phyloP scores from a whole-genome alignment of 2,329 filamentous ascomycete species.

The Huntiella abstrusa region DNA sequence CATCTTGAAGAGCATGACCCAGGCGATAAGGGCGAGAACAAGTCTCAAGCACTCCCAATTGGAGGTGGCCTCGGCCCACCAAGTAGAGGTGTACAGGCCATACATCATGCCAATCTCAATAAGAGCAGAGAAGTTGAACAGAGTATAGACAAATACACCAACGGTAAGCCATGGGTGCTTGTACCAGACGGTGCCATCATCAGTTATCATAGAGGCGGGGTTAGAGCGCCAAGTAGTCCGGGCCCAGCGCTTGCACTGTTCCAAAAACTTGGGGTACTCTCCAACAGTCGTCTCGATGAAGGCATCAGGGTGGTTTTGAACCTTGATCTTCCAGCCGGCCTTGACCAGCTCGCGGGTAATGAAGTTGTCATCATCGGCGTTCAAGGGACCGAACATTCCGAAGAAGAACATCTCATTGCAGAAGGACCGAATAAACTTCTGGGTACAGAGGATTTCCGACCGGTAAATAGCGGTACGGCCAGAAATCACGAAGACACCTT shows the following conservation, averaged over 20 bases:
- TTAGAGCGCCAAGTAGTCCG: conserved; percentile 41
- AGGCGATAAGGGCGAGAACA: conserved; percentile 17
- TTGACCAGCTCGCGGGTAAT: conserved; percentile 34
- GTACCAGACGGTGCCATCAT: conserved; percentile 5
- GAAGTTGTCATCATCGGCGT: conserved; percentile 43
- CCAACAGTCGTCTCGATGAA: conserved; percentile 35
- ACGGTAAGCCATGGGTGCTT: conserved; percentile 33
- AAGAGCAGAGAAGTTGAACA: conserved; percentile 37
- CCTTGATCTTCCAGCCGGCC: conserved; percentile 31
- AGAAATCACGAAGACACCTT: conserved; percentile 38
- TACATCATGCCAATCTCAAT: conserved; percentile 28
- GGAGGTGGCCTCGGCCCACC: conserved; percentile 3
- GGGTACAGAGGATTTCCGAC: conserved; percentile 27
- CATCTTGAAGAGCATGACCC: conserved; percentile 35
- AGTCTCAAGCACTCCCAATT: not conserved
- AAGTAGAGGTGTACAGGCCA: conserved; percentile 12
- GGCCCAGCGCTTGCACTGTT: conserved; percentile 37
- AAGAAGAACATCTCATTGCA: conserved; percentile 32
- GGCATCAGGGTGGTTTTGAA: conserved; percentile 31
- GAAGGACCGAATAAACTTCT: conserved; percentile 25
- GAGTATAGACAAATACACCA: conserved; percentile 32
- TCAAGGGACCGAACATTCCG: conserved; percentile 24
- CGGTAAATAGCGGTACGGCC: conserved; percentile 34
- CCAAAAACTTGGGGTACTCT: conserved; percentile 27
- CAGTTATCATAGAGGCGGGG: conserved; percentile 23